Percentiles rank a stretch among this genome's conserved stretches.
Evolutionary conservation across 148 eudicot species (phyloP).

Genomic region (Suaeda aralocaspica): DNA sequence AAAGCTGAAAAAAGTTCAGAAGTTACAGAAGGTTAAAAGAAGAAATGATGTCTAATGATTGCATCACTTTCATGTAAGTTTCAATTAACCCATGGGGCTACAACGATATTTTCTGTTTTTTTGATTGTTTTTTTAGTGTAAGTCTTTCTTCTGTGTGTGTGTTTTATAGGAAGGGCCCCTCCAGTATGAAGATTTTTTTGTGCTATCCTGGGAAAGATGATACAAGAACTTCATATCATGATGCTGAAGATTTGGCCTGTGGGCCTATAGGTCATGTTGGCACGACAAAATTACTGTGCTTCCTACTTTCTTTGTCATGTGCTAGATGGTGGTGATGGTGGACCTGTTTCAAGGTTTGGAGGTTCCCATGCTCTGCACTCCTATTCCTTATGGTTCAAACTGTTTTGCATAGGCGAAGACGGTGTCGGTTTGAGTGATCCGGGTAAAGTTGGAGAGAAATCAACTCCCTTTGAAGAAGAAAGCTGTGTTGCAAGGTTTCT

Average conservation of each 20-base stretch:
- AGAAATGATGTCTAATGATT: constrained; percentile 27
- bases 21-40: constrained; percentile 22
- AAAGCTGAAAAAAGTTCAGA: constrained; percentile 20
- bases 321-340: constrained; percentile 56
- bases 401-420: constrained; percentile 31
- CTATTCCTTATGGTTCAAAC: constrained; percentile 59
- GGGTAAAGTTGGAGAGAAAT: constrained; percentile 20
- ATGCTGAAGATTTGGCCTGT: constrained; percentile 54
- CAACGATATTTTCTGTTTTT: constrained; percentile 3
- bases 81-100: constrained; percentile 11
- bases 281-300: constrained; percentile 72
- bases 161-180: constrained; percentile 54
- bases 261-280: constrained; percentile 69
- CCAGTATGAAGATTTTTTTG: constrained; percentile 66
- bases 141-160: constrained; percentile 1
- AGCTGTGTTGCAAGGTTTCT: constrained; percentile 46
- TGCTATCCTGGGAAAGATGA: constrained; percentile 63
- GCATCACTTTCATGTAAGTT: constrained; percentile 38
- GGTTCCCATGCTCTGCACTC: constrained; percentile 49
- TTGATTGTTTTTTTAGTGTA: constrained; percentile 5
- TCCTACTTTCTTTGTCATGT: constrained; percentile 60
- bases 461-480: constrained; percentile 37
- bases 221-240: constrained; percentile 50
- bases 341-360: constrained; percentile 49
- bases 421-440: constrained; percentile 20